These are phyloP conservation scores for Ophiocordyceps unilateralis DNA, from an alignment of 2,329 filamentous ascomycete species.

Conservation along the genomic window DNA sequence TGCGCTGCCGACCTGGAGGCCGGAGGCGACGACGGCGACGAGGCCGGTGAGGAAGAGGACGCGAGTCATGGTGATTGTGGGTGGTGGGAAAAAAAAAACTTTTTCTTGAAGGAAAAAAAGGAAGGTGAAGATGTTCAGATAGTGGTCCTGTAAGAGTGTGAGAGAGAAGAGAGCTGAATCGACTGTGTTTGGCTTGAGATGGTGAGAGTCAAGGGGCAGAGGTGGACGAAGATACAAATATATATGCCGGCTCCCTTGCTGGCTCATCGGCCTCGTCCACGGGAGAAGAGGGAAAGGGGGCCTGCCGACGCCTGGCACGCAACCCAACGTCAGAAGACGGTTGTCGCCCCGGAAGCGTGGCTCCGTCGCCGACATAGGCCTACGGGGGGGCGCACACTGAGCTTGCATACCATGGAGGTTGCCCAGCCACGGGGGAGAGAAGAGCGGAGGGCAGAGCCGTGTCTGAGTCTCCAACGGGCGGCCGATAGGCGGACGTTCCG, in stretches of 20 bases:
- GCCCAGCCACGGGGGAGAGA: not conserved
- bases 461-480: not conserved
- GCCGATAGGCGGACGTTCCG: not conserved
- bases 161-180: not conserved
- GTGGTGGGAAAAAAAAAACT: not conserved
- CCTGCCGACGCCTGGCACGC: not conserved
- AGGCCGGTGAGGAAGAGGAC: conserved; percentile 6
- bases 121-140: no score
- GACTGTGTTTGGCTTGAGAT: not conserved
- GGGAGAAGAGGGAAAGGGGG: not conserved
- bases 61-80: conserved; percentile 4
- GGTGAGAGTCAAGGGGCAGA: not conserved
- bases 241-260: not conserved
- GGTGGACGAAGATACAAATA: not conserved
- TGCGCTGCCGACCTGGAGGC: conserved; percentile 6
- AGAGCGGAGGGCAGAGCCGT: not conserved
- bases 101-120: no score
- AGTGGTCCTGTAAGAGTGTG: no score
- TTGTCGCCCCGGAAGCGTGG: not conserved
- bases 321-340: not conserved
- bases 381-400: not conserved
- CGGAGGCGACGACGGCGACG: conserved; percentile 7
- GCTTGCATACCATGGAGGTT: not conserved
- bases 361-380: not conserved
- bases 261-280: not conserved